phyloP scores from a whole-genome alignment of 495 filamentous ascomycete genomes.

The Aspergillus homomorphus region DNA sequence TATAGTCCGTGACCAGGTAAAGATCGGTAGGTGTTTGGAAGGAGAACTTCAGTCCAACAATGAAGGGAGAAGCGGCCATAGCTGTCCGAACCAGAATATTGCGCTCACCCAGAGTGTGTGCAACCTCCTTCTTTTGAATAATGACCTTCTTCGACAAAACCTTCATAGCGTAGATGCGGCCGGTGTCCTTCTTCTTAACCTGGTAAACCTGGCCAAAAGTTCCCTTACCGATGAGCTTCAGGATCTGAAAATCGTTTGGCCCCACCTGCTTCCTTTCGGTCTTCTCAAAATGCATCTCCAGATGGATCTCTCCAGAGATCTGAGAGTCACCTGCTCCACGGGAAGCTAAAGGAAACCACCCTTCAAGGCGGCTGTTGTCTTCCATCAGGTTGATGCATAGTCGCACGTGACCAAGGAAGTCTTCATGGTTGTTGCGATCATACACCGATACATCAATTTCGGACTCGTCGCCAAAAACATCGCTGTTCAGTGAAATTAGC shows the following conservation, averaged over 20 bases:
- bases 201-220: conserved; percentile 99
- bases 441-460: conserved; percentile 94
- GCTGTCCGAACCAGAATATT: conserved; percentile 97
- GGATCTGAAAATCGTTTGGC: conserved; percentile 92
- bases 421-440: conserved; percentile 79
- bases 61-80: conserved; percentile 93
- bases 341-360: conserved; percentile 78
- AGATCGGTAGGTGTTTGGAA: conserved; percentile 97
- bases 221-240: conserved; percentile 95
- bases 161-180: conserved; percentile 98
- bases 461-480: conserved; percentile 89
- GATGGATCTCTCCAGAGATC: conserved; percentile 87
- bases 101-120: conserved; percentile 92
- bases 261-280: conserved; percentile 92
- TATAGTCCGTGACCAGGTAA: conserved; percentile 98
- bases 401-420: conserved; percentile 87
- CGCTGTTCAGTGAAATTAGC: conserved; percentile 49
- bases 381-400: conserved; percentile 65
- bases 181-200: conserved; percentile 96
- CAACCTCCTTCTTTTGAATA: conserved; percentile 98
- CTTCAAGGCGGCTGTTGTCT: conserved; percentile 67
- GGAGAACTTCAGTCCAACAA: conserved; percentile 96
- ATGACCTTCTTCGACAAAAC: conserved; percentile 99
- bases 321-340: conserved; percentile 61
- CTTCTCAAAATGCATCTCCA: conserved; percentile 81